A percentile compares a stretch with the other conserved stretches of the same genome.
phyloP scores from a whole-genome alignment of 2,329 filamentous ascomycete species.

The Onygenales sp. region DNA sequence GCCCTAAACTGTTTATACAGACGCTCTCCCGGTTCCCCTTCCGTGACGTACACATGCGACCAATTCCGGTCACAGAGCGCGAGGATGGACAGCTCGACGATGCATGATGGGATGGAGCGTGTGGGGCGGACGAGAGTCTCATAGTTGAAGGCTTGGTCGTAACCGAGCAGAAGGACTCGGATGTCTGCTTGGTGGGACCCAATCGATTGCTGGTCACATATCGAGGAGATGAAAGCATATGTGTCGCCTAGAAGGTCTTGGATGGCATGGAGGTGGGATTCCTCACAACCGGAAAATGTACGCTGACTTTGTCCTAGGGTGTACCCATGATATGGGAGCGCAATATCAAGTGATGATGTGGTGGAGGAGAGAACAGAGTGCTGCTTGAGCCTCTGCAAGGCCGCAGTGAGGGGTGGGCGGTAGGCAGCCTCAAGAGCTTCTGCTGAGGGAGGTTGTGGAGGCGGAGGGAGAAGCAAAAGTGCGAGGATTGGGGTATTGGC shows the following conservation, averaged over 20 bases:
- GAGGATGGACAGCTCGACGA: slow-evolving; percentile 4
- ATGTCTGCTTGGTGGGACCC: background rate
- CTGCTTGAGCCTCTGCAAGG: background rate
- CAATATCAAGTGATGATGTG: background rate
- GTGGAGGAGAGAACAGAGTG: background rate
- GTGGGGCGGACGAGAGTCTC: background rate
- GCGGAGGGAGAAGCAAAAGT: slow-evolving; percentile 1
- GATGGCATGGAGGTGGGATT: background rate
- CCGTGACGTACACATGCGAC: slow-evolving; percentile 5
- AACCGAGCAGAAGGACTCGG: background rate
- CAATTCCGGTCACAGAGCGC: slow-evolving; percentile 6
- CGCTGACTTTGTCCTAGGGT: background rate
- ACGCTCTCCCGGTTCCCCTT: slow-evolving; percentile 6
- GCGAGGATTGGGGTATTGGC: background rate
- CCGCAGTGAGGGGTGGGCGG: background rate
- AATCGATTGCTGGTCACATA: background rate
- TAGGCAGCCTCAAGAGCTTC: slow-evolving; percentile 5
- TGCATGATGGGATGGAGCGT: slow-evolving; percentile 1
- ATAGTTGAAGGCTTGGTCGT: slow-evolving; percentile 1
- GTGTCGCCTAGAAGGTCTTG: slow-evolving; percentile 1
- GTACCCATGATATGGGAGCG: slow-evolving; percentile 1
- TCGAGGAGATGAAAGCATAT: slow-evolving; percentile 2
- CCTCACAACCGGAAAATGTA: slow-evolving; percentile 2
- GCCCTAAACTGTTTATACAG: slow-evolving; percentile 5
- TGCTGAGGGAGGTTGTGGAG: slow-evolving; percentile 2